Conservation (phyloP, 192 early-diverging fungal species). For the Glomus cerebriforme region DNA sequence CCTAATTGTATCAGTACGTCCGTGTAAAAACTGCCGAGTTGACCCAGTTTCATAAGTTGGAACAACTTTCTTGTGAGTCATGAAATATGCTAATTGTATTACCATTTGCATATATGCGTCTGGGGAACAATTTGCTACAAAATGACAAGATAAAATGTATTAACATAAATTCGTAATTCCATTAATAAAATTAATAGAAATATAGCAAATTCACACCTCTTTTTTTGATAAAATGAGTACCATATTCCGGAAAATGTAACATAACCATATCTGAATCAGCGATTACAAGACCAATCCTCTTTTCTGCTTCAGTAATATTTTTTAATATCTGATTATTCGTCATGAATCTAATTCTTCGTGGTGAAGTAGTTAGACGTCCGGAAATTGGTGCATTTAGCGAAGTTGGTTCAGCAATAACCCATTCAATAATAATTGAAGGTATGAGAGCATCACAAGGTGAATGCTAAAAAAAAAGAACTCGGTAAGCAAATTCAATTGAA, state of each 20-base stretch:
- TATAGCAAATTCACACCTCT: constrained; percentile 47
- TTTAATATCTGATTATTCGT: constrained; percentile 40
- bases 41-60: constrained; percentile 86
- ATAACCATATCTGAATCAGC: constrained; percentile 63
- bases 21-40: constrained; percentile 78
- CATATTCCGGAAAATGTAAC: constrained; percentile 69
- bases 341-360: constrained; percentile 37
- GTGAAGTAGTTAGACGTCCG: constrained; percentile 36
- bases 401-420: constrained; percentile 44
- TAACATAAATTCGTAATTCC: background rate
- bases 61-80: constrained; percentile 61
- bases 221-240: constrained; percentile 76
- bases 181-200: background rate
- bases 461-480: constrained; percentile 47
- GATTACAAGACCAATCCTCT: constrained; percentile 51
- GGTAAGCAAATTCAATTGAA: constrained; percentile 24
- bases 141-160: background rate
- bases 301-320: constrained; percentile 52
- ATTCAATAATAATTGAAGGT: constrained; percentile 62
- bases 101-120: constrained; percentile 90
- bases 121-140: constrained; percentile 55
- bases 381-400: constrained; percentile 37
- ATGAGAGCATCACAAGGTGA: constrained; percentile 85
- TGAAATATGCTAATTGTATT: constrained; percentile 82
- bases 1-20: constrained; percentile 86